Evolutionary conservation across 139 green algal genomes (phyloP), one percentile per base, ranked within the genome.

Genomic region (Microglena sp.): DNA sequence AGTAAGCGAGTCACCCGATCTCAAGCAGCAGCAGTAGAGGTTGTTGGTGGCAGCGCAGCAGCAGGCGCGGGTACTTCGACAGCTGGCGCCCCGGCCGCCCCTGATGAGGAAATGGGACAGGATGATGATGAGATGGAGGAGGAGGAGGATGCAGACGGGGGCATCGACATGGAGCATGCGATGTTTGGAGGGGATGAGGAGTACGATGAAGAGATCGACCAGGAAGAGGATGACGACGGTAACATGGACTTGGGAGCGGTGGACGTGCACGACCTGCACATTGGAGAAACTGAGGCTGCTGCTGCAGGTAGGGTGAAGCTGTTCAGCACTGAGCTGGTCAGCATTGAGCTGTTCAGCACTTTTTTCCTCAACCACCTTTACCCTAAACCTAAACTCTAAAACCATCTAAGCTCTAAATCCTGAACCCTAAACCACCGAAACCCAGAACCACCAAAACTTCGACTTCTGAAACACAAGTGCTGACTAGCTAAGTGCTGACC

Each of bases 261-360:
- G 68, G 68, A 70, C n/a, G 87, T 94, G 36, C 85, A 93, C 50
- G 85, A 93, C 53, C 72, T 95, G 76, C 74, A 90, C 57, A 69
- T 95, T 4, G 76, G 58, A 18, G 73, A 83, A 36, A 66, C 33
- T 3, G 28, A 43, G 4, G 27, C 55, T 3, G 57, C 53, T 15
- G 59, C 65, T 46, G 56, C 30, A 30, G 60, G 21, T 5, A 26
- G 21, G 26, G 26, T 29, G 28, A n/a, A 24, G n/a, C n/a, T n/a
- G n/a, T n/a, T n/a, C n/a, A n/a, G n/a, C n/a, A n/a, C n/a, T n/a
- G n/a, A n/a, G n/a, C n/a, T n/a, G n/a, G n/a, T n/a, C n/a, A n/a
- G n/a, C n/a, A n/a, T n/a, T n/a, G n/a, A n/a, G n/a, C n/a, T n/a
- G n/a, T n/a, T n/a, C n/a, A n/a, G n/a, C n/a, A n/a, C n/a, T n/a